Percentiles rank a stretch among this genome's conserved stretches.
Evolutionary conservation across 2,329 filamentous ascomycete species (phyloP).

Genomic region (Trichoderma cornu-damae): DNA sequence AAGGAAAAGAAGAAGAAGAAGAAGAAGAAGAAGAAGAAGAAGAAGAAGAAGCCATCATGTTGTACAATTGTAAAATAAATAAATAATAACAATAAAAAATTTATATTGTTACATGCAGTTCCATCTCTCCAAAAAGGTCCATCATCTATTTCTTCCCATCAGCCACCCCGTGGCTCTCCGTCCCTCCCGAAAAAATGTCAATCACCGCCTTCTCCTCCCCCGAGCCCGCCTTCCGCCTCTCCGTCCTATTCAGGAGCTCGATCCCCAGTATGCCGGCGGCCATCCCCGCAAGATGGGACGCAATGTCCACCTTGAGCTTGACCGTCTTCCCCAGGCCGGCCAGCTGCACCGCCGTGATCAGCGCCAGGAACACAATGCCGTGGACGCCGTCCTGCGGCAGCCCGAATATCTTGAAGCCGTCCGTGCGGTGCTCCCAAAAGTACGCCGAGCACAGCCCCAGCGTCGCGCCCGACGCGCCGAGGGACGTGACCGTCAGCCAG

Average conservation of each 20-base stretch:
- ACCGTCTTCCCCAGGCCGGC: slow-evolving; percentile 41
- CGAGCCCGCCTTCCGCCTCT: slow-evolving; percentile 13
- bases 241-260: slow-evolving; percentile 29
- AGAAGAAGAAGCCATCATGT: too few relatives aligned
- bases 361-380: slow-evolving; percentile 49
- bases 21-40: too few relatives aligned
- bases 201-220: slow-evolving; percentile 20
- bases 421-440: slow-evolving; percentile 53
- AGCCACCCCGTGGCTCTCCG: not conserved
- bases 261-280: slow-evolving; percentile 42
- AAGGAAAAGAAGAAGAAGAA: too few relatives aligned
- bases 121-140: too few relatives aligned
- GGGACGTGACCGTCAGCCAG: slow-evolving; percentile 45
- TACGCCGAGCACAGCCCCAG: slow-evolving; percentile 58
- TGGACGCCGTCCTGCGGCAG: slow-evolving; percentile 54
- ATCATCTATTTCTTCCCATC: slow-evolving; percentile 5
- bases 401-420: slow-evolving; percentile 53
- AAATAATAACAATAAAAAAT: too few relatives aligned
- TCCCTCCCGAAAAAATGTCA: slow-evolving; percentile 17
- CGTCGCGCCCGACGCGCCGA: slow-evolving; percentile 64
- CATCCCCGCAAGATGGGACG: slow-evolving; percentile 51
- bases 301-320: slow-evolving; percentile 44
- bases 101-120: not conserved
- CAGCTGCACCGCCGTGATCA: slow-evolving; percentile 47
- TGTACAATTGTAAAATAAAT: too few relatives aligned